Evolutionary conservation across 2,329 filamentous ascomycete species (phyloP), one percentile per base, ranked within the genome.

Genomic region (Elsinoe arachidis): DNA sequence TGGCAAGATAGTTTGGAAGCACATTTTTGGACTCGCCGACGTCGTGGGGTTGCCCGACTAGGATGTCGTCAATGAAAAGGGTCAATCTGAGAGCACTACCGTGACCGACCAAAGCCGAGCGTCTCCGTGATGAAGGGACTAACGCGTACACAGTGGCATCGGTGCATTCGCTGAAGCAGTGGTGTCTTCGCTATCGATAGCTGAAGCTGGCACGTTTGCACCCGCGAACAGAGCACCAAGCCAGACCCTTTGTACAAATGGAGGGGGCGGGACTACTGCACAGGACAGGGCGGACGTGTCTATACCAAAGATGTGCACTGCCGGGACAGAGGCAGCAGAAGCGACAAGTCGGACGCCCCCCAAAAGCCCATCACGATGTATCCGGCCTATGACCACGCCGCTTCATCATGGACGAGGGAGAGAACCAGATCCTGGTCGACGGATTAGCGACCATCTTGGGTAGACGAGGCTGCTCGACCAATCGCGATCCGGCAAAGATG

Each of bases 341-440:
- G 44, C 44, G 44, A 49, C 23, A 33, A 12, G 23, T 11, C 33
- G n/a, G 23, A n/a, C 33, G n/a, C 44, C 2, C 23, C 23, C 17
- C 33, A 19, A 33, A 49, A n/a, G 44, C 30, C 44, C 23, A 49
- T 49, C 23, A 15, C 33, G 46, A 46, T 46, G 41, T 23, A 30
- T 19, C 41, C 41, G 41, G 41, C 14, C 46, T 51, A 51, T 51
- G 46, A 51, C 46, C 46, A 15, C 11, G 23, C 34, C 14, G 10
- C 26, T 35, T 7, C 46, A 51, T 51, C 26, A 35, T 51, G 26
- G 46, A 21, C 7, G 23, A 14, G 21, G n/a, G 23, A 15, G 43
- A 15, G 12, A 49, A 33, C 49, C 30, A 37, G 52, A 55, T 55
- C 54, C 54, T 56, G 54, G 54, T 55, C 52, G 37, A 14, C 21